These are phyloP conservation scores for Effrenium voratum DNA, from an alignment of 73 alveolate species.

Conservation along the genomic window DNA sequence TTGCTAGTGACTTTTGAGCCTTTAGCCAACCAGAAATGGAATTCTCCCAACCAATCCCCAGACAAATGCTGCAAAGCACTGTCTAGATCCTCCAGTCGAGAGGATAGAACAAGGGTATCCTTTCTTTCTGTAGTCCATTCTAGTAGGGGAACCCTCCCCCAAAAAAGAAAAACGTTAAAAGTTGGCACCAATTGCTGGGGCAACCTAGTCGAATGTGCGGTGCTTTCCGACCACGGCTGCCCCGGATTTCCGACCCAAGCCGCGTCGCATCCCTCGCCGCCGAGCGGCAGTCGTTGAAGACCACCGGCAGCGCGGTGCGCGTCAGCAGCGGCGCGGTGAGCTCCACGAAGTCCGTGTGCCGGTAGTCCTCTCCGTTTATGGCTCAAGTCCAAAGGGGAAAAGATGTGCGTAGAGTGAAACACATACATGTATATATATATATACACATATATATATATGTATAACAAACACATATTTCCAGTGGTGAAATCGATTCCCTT, in stretches of 20 bases:
- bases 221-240: background rate
- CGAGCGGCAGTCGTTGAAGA: conserved; percentile 61
- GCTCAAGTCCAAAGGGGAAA: background rate
- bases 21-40: too few relatives aligned
- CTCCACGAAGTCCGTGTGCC: conserved; percentile 83
- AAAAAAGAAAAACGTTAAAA: background rate
- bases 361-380: conserved; percentile 42
- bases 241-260: too few relatives aligned
- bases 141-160: background rate
- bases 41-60: too few relatives aligned
- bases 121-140: background rate
- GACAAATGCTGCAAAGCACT: too few relatives aligned
- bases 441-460: background rate
- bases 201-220: background rate
- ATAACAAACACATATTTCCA: background rate
- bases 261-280: background rate
- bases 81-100: too few relatives aligned
- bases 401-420: background rate
- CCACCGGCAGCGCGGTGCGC: conserved; percentile 47
- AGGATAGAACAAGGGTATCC: too few relatives aligned
- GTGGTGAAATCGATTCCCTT: too few relatives aligned
- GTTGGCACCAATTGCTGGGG: too few relatives aligned
- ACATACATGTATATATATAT: background rate
- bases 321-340: conserved; percentile 73
- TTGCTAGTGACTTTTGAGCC: too few relatives aligned